Base-by-base conservation (phyloP, 192 early-diverging fungal species). In the Powellomyces hirtus region DNA sequence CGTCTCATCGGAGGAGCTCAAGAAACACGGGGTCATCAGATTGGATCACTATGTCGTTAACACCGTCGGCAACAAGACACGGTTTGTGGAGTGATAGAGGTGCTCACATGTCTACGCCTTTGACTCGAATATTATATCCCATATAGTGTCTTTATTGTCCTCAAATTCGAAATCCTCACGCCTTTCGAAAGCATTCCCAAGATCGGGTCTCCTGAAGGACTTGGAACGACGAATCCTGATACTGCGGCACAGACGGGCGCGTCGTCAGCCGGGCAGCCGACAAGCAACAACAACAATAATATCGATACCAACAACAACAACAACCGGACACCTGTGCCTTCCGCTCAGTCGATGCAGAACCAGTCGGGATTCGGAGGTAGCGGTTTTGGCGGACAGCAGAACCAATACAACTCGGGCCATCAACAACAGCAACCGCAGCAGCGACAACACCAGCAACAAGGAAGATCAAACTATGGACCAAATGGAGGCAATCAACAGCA, bases 41-140 rank as follows among this genome's bases (percentile, higher is more conserved):
- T 50, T 89, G 20, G 73, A 62, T 8, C 77, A 83, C 22, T 80
- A 77, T 30, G 42, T 79, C 10, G 75, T 72, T 65, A 89, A 85
- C 49, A 50, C 59, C 0, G 75, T 89, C 53, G 69, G 60, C 18
- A 73, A 75, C 49, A 86, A 81, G 61, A n/a, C n/a, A n/a, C n/a
- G n/a, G n/a, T n/a, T n/a, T n/a, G n/a, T n/a, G n/a, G n/a, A n/a
- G n/a, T n/a, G n/a, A n/a, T n/a, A n/a, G n/a, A n/a, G n/a, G n/a
- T n/a, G n/a, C n/a, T n/a, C n/a, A n/a, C n/a, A n/a, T 44, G 37
- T 2, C 20, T 13, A 49, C 1, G 42, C 24, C 42, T n/a, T 49
- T 3, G 30, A 11, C 16, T 49, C n/a, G 33, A 7, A 22, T 30
- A 50, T 20, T 38, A 4, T 31, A 5, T 24, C 24, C 27, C 22